These are phyloP conservation scores for Phytopythium ostracodes DNA, from an alignment of 352 stramenopile genomes.

Conservation along the genomic window DNA sequence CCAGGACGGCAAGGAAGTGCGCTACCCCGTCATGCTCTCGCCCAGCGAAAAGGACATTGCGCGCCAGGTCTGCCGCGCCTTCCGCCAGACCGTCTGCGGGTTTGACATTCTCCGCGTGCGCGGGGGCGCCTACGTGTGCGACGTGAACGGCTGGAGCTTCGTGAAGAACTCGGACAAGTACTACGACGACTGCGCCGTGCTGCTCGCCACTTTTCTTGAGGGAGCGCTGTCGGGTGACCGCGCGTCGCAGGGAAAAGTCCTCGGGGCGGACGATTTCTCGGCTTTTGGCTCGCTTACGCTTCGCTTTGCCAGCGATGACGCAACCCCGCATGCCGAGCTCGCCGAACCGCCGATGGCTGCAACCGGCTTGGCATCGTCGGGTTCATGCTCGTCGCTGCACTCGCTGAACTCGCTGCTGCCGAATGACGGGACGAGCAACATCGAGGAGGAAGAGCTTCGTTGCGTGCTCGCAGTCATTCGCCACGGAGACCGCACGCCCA, in stretches of 20 bases:
- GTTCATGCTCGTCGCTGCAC: slow-evolving; percentile 16
- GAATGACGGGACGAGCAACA: slow-evolving; percentile 20
- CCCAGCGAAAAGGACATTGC: slow-evolving; percentile 98
- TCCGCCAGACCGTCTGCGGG: slow-evolving; percentile 95
- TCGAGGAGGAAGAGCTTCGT: slow-evolving; percentile 94
- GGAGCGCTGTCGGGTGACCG: slow-evolving; percentile 39
- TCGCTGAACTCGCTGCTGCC: slow-evolving; percentile 4
- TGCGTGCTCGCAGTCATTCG: slow-evolving; percentile 99
- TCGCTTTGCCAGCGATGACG: slow-evolving; percentile 43
- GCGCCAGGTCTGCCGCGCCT: slow-evolving; percentile 79
- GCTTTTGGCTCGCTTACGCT: slow-evolving; percentile 66
- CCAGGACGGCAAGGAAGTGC: slow-evolving; percentile 96
- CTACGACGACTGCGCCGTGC: slow-evolving; percentile 97
- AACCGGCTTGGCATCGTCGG: neutral
- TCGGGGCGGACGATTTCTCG: slow-evolving; percentile 39
- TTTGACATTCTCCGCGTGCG: slow-evolving; percentile 98
- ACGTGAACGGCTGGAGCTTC: slow-evolving; percentile 99
- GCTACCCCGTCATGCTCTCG: slow-evolving; percentile 99
- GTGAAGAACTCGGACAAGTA: slow-evolving; percentile 99
- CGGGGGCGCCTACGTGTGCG: slow-evolving; percentile 95
- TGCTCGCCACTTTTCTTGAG: slow-evolving; percentile 86
- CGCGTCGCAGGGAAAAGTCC: slow-evolving; percentile 29
- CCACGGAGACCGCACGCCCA: slow-evolving; percentile 99
- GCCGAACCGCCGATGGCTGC: slow-evolving; percentile 47
- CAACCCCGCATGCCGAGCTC: slow-evolving; percentile 40